These are phyloP conservation scores for Biancaea sappan DNA, from an alignment of 306 rosid species.

Conservation along the genomic window DNA sequence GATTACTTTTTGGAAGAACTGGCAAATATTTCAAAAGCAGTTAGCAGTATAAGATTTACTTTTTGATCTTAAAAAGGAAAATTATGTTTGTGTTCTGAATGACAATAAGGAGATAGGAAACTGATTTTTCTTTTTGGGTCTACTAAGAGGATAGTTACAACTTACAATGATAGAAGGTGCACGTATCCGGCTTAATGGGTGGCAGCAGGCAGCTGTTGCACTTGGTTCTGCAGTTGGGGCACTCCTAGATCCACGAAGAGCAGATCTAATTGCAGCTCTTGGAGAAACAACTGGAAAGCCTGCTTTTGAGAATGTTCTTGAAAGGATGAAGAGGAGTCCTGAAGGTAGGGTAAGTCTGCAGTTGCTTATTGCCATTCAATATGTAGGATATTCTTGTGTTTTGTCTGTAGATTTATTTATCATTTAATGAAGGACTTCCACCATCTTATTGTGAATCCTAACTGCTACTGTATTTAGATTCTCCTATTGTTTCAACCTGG, in stretches of 20 bases:
- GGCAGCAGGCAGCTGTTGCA: conserved; percentile 94
- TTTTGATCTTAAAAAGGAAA: neutral
- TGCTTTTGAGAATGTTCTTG: conserved; percentile 82
- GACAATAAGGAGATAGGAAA: neutral
- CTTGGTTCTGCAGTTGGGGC: conserved; percentile 97
- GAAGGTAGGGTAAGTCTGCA: conserved; percentile 72
- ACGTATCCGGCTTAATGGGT: conserved; percentile 61
- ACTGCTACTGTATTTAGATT: neutral
- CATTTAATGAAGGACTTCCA: neutral
- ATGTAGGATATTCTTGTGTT: neutral
- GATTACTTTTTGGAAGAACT: neutral
- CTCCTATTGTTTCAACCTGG: neutral
- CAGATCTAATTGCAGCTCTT: conserved; percentile 90
- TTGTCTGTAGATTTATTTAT: neutral
- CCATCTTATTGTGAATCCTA: neutral
- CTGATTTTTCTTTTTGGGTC: too few relatives aligned
- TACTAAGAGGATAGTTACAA: conserved; percentile 22
- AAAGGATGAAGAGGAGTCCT: conserved; percentile 71
- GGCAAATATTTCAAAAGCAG: neutral
- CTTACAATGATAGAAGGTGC: conserved; percentile 60
- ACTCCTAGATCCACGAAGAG: conserved; percentile 87
- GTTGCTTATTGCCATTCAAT: neutral
- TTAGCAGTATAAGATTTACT: neutral
- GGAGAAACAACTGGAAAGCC: conserved; percentile 96
- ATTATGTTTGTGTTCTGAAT: neutral